Conservation (phyloP, 2,329 filamentous ascomycete genomes). For the Neobulgaria alba region DNA sequence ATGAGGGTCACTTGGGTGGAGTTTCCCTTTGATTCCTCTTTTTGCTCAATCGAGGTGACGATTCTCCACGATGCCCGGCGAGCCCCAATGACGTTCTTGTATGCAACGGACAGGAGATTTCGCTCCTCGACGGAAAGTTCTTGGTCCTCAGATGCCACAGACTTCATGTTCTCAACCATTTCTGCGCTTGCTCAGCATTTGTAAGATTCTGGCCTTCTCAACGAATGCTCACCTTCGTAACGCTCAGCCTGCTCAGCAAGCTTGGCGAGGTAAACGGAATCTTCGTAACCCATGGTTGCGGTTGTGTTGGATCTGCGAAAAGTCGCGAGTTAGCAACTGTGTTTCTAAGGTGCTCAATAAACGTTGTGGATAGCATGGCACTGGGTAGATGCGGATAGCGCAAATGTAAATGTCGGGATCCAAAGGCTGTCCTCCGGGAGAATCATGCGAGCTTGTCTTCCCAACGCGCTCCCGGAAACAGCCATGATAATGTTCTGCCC, state of each 20-base stretch:
- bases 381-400: no score
- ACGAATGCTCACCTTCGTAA: slow-evolving; percentile 77
- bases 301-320: slow-evolving; percentile 20
- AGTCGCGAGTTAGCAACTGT: no score
- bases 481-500: background rate
- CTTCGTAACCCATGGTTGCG: slow-evolving; percentile 94
- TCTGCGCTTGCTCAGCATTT: slow-evolving; percentile 44
- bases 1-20: slow-evolving; percentile 82
- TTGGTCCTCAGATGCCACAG: slow-evolving; percentile 79
- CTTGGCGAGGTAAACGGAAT: slow-evolving; percentile 99
- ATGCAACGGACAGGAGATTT: slow-evolving; percentile 93
- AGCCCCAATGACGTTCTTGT: slow-evolving; percentile 98
- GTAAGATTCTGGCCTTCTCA: slow-evolving; percentile 2
- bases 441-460: no score
- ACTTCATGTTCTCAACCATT: slow-evolving; percentile 99
- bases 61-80: slow-evolving; percentile 98
- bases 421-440: no score
- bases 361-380: no score
- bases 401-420: no score
- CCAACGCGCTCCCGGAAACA: no score
- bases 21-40: slow-evolving; percentile 99
- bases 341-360: no score
- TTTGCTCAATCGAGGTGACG: slow-evolving; percentile 97
- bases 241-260: slow-evolving; percentile 99
- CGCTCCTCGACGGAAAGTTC: slow-evolving; percentile 89